Evolutionary conservation across 768 basidiomycete species (phyloP).

Genomic region (Lactarius evosmus): DNA sequence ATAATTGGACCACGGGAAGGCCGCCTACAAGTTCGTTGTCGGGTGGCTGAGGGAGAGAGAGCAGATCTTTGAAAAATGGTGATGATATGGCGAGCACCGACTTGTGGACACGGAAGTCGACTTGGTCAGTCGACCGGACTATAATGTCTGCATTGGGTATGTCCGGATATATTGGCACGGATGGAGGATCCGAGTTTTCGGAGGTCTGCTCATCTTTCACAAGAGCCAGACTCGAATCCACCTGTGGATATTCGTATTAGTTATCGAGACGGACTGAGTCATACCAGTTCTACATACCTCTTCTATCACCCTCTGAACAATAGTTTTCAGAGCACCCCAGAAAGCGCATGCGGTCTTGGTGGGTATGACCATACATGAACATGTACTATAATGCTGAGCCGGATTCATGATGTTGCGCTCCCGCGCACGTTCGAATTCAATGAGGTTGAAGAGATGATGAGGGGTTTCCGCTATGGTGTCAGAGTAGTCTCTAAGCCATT

Average conservation of each 20-base stretch:
- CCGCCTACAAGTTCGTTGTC: neutral
- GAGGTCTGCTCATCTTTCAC: no score
- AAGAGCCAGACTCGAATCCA: no score
- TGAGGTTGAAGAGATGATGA: neutral
- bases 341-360: neutral
- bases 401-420: neutral
- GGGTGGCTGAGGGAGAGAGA: neutral
- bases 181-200: no score
- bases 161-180: no score
- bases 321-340: neutral
- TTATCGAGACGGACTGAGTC: no score
- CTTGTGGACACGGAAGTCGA: no score
- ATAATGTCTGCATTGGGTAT: no score
- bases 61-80: conserved; percentile 1
- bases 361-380: neutral
- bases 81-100: neutral
- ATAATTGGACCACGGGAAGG: no score
- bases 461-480: conserved; percentile 4
- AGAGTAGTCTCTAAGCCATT: conserved; percentile 10
- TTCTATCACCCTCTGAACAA: no score
- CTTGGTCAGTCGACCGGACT: no score
- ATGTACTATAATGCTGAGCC: neutral
- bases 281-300: no score
- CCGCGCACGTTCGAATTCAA: neutral
- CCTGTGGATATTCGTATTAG: no score